A percentile compares a stretch with the other conserved stretches of the same genome.
Evolutionary conservation across 2,329 filamentous ascomycete species (phyloP).

Genomic region (Hymenoscyphus linearis): DNA sequence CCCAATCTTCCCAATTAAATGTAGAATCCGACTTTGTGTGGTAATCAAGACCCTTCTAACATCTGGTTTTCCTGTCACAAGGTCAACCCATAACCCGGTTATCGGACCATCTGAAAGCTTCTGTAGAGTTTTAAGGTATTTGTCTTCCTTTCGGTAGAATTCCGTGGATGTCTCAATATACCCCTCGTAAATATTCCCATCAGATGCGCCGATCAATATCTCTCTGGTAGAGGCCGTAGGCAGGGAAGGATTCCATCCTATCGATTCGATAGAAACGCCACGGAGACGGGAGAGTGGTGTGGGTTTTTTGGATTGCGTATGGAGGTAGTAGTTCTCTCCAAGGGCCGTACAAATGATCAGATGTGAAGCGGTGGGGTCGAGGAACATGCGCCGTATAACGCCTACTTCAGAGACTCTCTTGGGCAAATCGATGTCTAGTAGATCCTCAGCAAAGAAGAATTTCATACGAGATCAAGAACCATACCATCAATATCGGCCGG

Average conservation of each 20-base stretch:
- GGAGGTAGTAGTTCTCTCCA: slow-evolving; percentile 96
- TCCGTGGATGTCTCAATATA: slow-evolving; percentile 93
- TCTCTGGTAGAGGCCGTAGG: slow-evolving; percentile 93
- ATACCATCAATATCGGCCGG: slow-evolving; percentile 91
- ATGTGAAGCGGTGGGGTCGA: slow-evolving; percentile 94
- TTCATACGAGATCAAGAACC: not conserved
- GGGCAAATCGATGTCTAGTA: slow-evolving; percentile 86
- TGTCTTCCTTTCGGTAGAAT: slow-evolving; percentile 93
- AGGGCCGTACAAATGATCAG: slow-evolving; percentile 85
- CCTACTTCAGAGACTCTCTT: slow-evolving; percentile 89
- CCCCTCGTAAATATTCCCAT: slow-evolving; percentile 90
- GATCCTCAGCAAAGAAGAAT: slow-evolving; percentile 3
- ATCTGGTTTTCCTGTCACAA: slow-evolving; percentile 60
- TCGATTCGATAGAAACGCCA: slow-evolving; percentile 78
- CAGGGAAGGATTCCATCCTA: slow-evolving; percentile 91
- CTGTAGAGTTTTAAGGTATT: slow-evolving; percentile 80
- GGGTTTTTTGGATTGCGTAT: slow-evolving; percentile 87
- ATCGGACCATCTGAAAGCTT: slow-evolving; percentile 78
- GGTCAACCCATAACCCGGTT: slow-evolving; percentile 80
- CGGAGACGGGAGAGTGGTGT: slow-evolving; percentile 77
- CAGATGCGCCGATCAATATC: slow-evolving; percentile 85
- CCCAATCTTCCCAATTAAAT: slow-evolving; percentile 74
- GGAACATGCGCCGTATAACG: slow-evolving; percentile 91
- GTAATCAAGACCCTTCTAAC: slow-evolving; percentile 72
- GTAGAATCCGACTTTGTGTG: slow-evolving; percentile 71